phyloP scores from a whole-genome alignment of 768 basidiomycete species.

The Xerocomus potaroensis region DNA sequence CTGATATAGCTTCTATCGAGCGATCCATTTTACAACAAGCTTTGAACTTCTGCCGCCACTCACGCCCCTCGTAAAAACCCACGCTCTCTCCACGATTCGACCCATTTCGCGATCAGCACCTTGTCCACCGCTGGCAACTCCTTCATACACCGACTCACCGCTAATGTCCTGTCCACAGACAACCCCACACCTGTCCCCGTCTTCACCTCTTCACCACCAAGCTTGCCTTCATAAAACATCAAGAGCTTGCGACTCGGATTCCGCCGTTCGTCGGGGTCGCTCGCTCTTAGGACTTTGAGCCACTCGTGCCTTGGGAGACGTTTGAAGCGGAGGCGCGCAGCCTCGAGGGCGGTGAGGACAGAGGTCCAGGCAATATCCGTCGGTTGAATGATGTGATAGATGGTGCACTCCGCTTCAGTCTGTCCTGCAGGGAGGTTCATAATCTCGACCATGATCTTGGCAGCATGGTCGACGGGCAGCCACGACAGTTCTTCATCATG shows the following conservation, averaged over 20 bases:
- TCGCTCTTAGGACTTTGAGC: constrained; percentile 10
- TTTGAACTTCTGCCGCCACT: neutral
- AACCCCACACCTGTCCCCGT: neutral
- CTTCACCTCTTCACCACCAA: constrained; percentile 14
- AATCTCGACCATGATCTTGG: constrained; percentile 44
- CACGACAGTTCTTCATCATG: constrained; percentile 36
- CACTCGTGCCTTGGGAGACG: constrained; percentile 16
- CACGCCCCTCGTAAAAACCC: constrained; percentile 29
- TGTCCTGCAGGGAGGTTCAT: constrained; percentile 15
- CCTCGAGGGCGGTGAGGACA: constrained; percentile 37
- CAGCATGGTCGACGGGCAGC: constrained; percentile 53
- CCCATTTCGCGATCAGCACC: constrained; percentile 40
- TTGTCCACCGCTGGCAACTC: constrained; percentile 13
- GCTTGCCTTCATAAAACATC: constrained; percentile 22
- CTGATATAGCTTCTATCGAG: neutral
- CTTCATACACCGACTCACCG: constrained; percentile 16
- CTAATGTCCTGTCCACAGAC: constrained; percentile 6
- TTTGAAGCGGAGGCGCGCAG: constrained; percentile 32
- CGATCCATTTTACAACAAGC: too few relatives aligned
- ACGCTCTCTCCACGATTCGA: constrained; percentile 37
- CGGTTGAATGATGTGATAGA: constrained; percentile 21
- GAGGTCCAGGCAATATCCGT: constrained; percentile 31
- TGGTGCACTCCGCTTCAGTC: constrained; percentile 14
- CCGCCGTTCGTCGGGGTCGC: constrained; percentile 18
- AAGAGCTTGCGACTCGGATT: constrained; percentile 19